A percentile compares a stretch with the other conserved stretches of the same genome.
Conservation (phyloP, 306 rosid genomes). For the Datisca glomerata region DNA sequence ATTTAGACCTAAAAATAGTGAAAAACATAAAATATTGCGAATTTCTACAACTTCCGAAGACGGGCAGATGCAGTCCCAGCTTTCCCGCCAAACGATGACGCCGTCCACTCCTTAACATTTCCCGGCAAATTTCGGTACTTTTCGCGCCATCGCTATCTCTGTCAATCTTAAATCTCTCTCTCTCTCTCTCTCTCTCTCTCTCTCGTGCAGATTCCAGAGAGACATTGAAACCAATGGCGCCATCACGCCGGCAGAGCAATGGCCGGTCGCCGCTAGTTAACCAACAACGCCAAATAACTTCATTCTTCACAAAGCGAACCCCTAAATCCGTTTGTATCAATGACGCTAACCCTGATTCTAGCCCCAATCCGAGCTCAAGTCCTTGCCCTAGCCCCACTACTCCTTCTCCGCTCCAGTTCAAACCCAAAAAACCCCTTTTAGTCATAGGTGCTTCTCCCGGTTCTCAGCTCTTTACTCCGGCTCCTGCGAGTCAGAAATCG, state of each 20-base stretch:
- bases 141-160: background rate
- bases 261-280: constrained; percentile 74
- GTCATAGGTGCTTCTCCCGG: constrained; percentile 34
- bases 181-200: background rate
- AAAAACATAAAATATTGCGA: too few species aligned
- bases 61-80: too few species aligned
- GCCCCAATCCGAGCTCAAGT: constrained; percentile 7
- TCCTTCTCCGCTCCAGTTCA: constrained; percentile 50
- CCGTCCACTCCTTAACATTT: background rate
- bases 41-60: background rate
- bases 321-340: constrained; percentile 7
- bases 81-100: constrained; percentile 26
- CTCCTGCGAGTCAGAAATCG: constrained; percentile 6
- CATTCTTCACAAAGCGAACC: constrained; percentile 51
- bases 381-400: constrained; percentile 25
- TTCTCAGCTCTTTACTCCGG: constrained; percentile 6
- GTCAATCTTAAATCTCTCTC: background rate
- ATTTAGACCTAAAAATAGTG: too few species aligned
- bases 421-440: constrained; percentile 37
- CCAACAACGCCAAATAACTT: constrained; percentile 77
- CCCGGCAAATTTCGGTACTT: background rate
- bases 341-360: constrained; percentile 12
- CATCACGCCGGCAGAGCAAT: constrained; percentile 51
- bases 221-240: constrained; percentile 21
- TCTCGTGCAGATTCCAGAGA: too few species aligned